These are phyloP conservation scores for Bipolaris victoriae DNA, from an alignment of 2,329 filamentous ascomycete species.

Conservation along the genomic window DNA sequence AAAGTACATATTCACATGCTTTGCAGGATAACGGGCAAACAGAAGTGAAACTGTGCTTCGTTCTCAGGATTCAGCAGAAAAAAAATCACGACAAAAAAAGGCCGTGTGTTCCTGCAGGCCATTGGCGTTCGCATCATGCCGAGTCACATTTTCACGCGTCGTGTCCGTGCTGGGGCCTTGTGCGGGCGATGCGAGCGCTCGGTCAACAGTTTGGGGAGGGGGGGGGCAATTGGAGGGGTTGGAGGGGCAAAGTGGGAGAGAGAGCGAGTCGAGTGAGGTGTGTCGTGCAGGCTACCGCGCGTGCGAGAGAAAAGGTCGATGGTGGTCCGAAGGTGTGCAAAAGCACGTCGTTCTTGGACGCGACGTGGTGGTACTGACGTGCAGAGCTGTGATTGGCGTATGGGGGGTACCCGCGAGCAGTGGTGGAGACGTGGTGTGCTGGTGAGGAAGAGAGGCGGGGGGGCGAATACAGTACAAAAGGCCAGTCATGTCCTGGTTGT, in stretches of 20 bases:
- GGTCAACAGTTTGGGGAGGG: not conserved
- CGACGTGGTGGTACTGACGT: conserved; percentile 28
- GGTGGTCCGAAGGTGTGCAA: not conserved
- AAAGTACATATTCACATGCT: not conserved
- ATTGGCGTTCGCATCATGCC: conserved; percentile 29
- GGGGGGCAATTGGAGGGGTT: conserved; percentile 1
- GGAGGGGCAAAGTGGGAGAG: not conserved
- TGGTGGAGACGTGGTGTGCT: conserved; percentile 5
- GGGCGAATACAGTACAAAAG: conserved; percentile 15
- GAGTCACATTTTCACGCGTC: conserved; percentile 23
- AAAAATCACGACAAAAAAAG: not conserved
- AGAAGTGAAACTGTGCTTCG: too few relatives aligned
- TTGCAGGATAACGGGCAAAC: not conserved
- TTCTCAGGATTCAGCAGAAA: not conserved
- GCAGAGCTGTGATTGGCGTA: conserved; percentile 23
- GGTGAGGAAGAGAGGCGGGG: not conserved
- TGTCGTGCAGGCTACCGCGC: not conserved
- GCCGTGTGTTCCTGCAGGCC: conserved; percentile 22
- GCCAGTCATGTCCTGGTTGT: too few relatives aligned
- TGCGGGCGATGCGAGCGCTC: not conserved
- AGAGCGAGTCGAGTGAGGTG: not conserved
- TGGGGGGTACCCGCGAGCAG: not conserved
- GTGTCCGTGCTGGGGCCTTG: conserved; percentile 5
- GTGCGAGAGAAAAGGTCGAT: conserved; percentile 2
- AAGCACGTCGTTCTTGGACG: conserved; percentile 13